Conservation (phyloP, 225 moss, liverwort and hornwort genomes). For the Takakia lepidozioides region DNA sequence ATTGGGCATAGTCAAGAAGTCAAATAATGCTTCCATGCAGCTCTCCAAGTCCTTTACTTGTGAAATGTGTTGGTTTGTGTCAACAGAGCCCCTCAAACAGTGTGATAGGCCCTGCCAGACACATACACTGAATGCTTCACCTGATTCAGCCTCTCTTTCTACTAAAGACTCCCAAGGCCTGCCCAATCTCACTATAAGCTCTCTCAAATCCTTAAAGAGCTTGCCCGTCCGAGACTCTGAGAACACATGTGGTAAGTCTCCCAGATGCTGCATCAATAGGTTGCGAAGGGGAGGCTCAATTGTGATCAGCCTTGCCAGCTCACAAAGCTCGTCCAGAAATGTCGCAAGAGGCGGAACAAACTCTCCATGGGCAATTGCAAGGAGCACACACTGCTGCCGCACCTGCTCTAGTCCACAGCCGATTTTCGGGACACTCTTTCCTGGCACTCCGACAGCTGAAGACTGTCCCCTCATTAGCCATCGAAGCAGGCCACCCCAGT, state of each 20-base stretch:
- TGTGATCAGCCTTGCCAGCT: slow-evolving; percentile 24
- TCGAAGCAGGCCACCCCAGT: slow-evolving; percentile 33
- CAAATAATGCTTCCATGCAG: slow-evolving; percentile 23
- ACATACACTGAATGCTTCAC: slow-evolving; percentile 16
- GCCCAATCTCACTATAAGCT: slow-evolving; percentile 11
- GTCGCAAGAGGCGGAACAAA: slow-evolving; percentile 29
- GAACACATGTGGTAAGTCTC: slow-evolving; percentile 20
- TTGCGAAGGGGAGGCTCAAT: slow-evolving; percentile 22
- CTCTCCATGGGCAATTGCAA: slow-evolving; percentile 29
- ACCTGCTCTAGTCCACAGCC: slow-evolving; percentile 6
- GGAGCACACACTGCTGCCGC: slow-evolving; percentile 31
- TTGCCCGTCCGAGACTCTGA: slow-evolving; percentile 25
- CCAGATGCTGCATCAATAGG: slow-evolving; percentile 18
- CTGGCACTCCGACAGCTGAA: too few relatives aligned
- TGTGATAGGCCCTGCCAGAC: slow-evolving; percentile 30
- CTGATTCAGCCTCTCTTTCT: slow-evolving; percentile 10
- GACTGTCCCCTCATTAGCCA: slow-evolving; percentile 11
- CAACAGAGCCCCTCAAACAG: slow-evolving; percentile 15
- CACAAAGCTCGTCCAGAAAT: slow-evolving; percentile 35
- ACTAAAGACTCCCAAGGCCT: too few relatives aligned
- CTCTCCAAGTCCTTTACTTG: slow-evolving; percentile 10
- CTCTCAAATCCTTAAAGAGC: slow-evolving; percentile 21
- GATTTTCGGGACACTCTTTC: too few relatives aligned
- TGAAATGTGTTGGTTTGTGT: slow-evolving; percentile 9
- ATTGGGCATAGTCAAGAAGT: slow-evolving; percentile 8